Evolutionary conservation across 73 alveolate species (phyloP).

Genomic region (Uronychia binucleata): DNA sequence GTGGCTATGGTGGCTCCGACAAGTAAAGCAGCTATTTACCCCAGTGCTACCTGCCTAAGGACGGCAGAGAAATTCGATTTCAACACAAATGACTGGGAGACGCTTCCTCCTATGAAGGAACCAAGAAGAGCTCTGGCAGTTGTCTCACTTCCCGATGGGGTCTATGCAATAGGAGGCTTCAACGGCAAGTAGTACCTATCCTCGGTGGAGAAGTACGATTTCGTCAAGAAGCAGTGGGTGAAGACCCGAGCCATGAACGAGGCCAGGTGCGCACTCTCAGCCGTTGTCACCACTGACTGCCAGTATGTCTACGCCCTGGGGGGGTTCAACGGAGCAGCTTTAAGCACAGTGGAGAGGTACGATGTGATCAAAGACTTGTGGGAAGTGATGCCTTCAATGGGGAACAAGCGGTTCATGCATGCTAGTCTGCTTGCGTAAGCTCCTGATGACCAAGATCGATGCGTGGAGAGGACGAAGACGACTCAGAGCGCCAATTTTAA

Average conservation of each 20-base stretch:
- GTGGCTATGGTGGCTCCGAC: slow-evolving; percentile 84
- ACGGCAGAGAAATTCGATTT: slow-evolving; percentile 79
- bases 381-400: neutral
- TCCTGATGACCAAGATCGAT: too few species aligned
- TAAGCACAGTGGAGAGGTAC: slow-evolving; percentile 83
- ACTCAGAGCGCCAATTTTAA: too few species aligned
- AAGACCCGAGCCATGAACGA: slow-evolving; percentile 60
- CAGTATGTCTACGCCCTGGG: slow-evolving; percentile 84
- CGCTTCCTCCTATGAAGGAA: slow-evolving; percentile 74
- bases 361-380: slow-evolving; percentile 17
- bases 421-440: neutral
- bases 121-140: slow-evolving; percentile 88
- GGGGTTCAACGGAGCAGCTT: slow-evolving; percentile 82
- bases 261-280: slow-evolving; percentile 80
- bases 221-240: slow-evolving; percentile 64
- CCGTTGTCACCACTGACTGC: slow-evolving; percentile 75
- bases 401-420: neutral
- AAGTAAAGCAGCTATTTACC: slow-evolving; percentile 20
- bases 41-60: slow-evolving; percentile 61
- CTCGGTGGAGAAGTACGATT: slow-evolving; percentile 73
- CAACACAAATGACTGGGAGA: slow-evolving; percentile 70
- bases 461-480: too few species aligned
- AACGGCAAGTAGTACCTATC: slow-evolving; percentile 82
- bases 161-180: slow-evolving; percentile 92
- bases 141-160: slow-evolving; percentile 88